Base-by-base conservation (phyloP, 163 green algal genomes). In the Chlamydomonas reinhardtii region DNA sequence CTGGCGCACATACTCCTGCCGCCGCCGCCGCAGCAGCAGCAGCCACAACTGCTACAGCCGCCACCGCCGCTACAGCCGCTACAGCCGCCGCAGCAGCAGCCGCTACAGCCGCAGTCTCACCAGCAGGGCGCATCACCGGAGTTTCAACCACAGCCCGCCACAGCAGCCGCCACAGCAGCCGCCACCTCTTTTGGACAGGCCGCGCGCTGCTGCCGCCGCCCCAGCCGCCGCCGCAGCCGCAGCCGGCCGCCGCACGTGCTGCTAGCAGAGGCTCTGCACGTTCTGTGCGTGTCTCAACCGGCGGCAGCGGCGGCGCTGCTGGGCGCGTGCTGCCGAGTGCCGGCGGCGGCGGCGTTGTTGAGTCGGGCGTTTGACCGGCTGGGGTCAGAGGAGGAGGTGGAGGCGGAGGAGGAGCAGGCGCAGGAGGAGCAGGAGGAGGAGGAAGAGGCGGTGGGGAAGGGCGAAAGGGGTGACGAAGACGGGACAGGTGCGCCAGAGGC, bases 301-400 rank as follows among this genome's bases (percentile, higher is more conserved):
- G 25, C 16, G 0, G 4, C 14, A 35, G 69, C 54, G 25, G 75
- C 69, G 69, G 52, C 69, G 70, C 54, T 79, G 56, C 35, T 80
- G 2, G 29, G 16, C 34, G 27, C 14, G 8, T 73, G 80, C 54
- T 86, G 80, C 34, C 35, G 34, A 0, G 34, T 86, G 25, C 69
- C 80, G 34, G 70, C 80, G 27, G 80, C 79, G 70, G 80, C 80
- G 56, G 76, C 54, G 11, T 35, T 86, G 27, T 37, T 86, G 54
- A 86, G 70, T 1, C 80, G 80, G 5, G 70, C 70, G 0, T 86
- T 79, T 34, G 80, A 86, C 27, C 17, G 0, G 54, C 31, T 78
- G 52, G 66, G 22, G 68, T 15, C 39, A 32, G 68, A 35, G 29
- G 15, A 37, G 32, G 68, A n/a, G 17, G 31, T 1, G 32, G 68